Evolutionary conservation across 805 yeast genomes (phyloP).

Genomic region (Zygosaccharomyces kombuchaensis): DNA sequence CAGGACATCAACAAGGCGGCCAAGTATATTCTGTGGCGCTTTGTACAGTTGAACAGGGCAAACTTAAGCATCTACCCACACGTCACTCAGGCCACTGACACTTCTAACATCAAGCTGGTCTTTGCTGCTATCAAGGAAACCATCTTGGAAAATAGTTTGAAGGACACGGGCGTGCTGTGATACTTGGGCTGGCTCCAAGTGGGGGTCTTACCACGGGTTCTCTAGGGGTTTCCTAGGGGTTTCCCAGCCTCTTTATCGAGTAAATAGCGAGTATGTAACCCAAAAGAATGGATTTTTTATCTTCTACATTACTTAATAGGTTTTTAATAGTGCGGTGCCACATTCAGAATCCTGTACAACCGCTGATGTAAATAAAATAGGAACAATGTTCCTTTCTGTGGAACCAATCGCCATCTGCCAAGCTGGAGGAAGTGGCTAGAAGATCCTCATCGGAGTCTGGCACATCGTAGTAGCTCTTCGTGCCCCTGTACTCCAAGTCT

Average conservation of each 20-base stretch:
- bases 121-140: slow-evolving; percentile 82
- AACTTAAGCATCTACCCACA: slow-evolving; percentile 83
- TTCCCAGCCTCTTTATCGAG: not conserved
- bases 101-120: slow-evolving; percentile 80
- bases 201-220: not conserved
- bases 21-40: slow-evolving; percentile 86
- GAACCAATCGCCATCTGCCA: slow-evolving; percentile 17
- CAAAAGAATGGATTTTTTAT: not conserved
- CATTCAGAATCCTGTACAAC: slow-evolving; percentile 30
- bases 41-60: slow-evolving; percentile 77
- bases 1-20: slow-evolving; percentile 84
- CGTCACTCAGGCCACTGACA: slow-evolving; percentile 92
- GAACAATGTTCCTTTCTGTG: slow-evolving; percentile 39
- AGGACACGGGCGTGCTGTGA: slow-evolving; percentile 67
- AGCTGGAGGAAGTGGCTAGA: not conserved
- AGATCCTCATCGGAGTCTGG: slow-evolving; percentile 7
- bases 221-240: not conserved
- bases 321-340: not conserved
- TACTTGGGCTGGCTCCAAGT: slow-evolving; percentile 11
- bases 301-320: not conserved
- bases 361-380: slow-evolving; percentile 35
- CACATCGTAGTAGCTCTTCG: slow-evolving; percentile 4
- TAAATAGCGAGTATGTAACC: not conserved
- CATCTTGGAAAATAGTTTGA: slow-evolving; percentile 67
- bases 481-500: slow-evolving; percentile 29